Conservation (phyloP, 345 rosid genomes). For the Dipteronia dyeriana region DNA sequence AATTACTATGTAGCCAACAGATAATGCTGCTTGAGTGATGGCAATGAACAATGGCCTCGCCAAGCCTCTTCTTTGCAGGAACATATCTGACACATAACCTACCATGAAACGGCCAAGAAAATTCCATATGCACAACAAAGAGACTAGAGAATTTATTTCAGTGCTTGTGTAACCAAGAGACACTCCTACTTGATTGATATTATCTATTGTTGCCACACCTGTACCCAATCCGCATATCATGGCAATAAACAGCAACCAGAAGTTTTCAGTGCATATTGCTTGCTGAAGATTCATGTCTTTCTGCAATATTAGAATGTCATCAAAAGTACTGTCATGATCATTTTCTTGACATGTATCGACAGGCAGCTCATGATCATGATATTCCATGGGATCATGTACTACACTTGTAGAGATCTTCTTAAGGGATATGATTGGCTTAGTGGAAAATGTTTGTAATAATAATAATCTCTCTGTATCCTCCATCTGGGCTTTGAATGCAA, state of each 20-base stretch:
- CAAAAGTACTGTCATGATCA: constrained; percentile 8
- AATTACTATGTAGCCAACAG: constrained; percentile 44
- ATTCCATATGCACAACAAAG: constrained; percentile 57
- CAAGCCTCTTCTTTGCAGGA: constrained; percentile 39
- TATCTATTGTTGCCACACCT: constrained; percentile 73
- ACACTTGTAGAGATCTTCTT: background rate
- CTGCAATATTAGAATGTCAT: constrained; percentile 5
- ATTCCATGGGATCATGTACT: constrained; percentile 15
- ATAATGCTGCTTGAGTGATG: constrained; percentile 43
- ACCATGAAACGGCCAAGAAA: constrained; percentile 52
- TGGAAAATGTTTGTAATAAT: constrained; percentile 21
- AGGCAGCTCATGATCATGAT: constrained; percentile 29
- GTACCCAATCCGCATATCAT: constrained; percentile 81
- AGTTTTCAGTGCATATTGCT: constrained; percentile 52
- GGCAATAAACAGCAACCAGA: constrained; percentile 76
- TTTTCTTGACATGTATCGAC: constrained; percentile 17
- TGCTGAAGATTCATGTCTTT: constrained; percentile 48
- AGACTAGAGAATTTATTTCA: constrained; percentile 39
- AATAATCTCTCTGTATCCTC: constrained; percentile 33
- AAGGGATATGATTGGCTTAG: background rate
- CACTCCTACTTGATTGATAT: constrained; percentile 79
- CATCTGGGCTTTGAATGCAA: constrained; percentile 55
- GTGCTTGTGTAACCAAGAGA: constrained; percentile 56
- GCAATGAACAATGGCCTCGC: constrained; percentile 59
- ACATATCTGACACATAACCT: constrained; percentile 45